Evolutionary conservation across 345 rosid genomes (phyloP).

Genomic region (Eutrema japonicum): DNA sequence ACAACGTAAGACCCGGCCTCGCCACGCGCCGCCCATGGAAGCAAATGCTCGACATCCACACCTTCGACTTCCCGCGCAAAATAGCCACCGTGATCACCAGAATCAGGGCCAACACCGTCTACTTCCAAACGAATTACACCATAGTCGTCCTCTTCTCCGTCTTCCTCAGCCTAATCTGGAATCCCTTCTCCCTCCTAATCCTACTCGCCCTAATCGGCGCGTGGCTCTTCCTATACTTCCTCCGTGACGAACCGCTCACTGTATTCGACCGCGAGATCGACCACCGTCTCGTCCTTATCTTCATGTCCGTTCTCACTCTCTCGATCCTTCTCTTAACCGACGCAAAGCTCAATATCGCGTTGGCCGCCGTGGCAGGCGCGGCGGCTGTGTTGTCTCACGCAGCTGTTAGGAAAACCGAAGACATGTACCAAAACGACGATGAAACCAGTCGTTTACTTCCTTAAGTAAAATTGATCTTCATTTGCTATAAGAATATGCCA

Average conservation of each 20-base stretch:
- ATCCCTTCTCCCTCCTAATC: slow-evolving; percentile 77
- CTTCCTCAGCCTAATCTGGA: slow-evolving; percentile 78
- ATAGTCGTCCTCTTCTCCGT: slow-evolving; percentile 56
- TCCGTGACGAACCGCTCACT: slow-evolving; percentile 73
- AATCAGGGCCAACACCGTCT: slow-evolving; percentile 52
- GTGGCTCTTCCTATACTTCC: slow-evolving; percentile 83
- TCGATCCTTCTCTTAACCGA: slow-evolving; percentile 63
- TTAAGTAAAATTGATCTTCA: not conserved
- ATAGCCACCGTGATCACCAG: slow-evolving; percentile 53
- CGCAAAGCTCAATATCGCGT: slow-evolving; percentile 64
- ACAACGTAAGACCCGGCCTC: slow-evolving; percentile 54
- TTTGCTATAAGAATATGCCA: not conserved
- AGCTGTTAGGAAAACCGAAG: slow-evolving; percentile 70
- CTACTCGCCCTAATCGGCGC: slow-evolving; percentile 61
- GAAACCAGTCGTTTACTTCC: slow-evolving; percentile 47
- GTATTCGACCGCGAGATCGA: slow-evolving; percentile 60
- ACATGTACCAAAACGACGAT: slow-evolving; percentile 58
- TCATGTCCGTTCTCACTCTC: slow-evolving; percentile 61
- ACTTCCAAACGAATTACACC: slow-evolving; percentile 76
- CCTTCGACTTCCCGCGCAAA: slow-evolving; percentile 50
- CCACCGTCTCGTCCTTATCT: slow-evolving; percentile 62
- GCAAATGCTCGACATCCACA: slow-evolving; percentile 57
- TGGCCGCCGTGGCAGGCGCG: slow-evolving; percentile 60
- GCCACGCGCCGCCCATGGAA: slow-evolving; percentile 77
- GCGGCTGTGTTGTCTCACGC: slow-evolving; percentile 58